Evolutionary conservation across 2,329 filamentous ascomycete genomes (phyloP).

Genomic region (Trichoderma sp.): DNA sequence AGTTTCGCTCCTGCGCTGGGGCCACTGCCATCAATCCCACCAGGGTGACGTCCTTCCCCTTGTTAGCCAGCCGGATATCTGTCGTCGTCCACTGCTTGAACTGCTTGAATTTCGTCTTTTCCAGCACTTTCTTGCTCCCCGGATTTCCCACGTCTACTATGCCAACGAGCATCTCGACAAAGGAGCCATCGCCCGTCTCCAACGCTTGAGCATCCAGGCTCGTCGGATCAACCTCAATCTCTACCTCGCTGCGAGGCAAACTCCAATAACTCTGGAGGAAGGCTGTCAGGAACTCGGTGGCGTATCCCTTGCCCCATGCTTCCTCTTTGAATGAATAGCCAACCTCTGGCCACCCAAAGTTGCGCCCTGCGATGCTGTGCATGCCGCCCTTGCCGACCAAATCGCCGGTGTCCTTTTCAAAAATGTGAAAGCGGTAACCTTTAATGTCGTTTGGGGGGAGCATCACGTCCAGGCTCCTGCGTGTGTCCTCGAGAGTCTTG

Average conservation of each 20-base stretch:
- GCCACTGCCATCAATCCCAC: not conserved
- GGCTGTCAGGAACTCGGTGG: constrained; percentile 48
- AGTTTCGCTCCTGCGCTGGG: not conserved
- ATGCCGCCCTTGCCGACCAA: constrained; percentile 7
- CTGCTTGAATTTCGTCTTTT: not conserved
- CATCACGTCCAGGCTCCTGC: not conserved
- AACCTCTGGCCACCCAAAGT: constrained; percentile 49
- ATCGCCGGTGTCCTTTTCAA: not conserved
- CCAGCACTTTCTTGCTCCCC: not conserved
- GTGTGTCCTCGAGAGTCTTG: not conserved
- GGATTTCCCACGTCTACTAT: not conserved
- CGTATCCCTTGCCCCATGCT: constrained; percentile 49
- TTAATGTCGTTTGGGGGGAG: constrained; percentile 8
- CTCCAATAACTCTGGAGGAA: constrained; percentile 42
- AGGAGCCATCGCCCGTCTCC: not conserved
- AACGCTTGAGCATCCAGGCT: constrained; percentile 26
- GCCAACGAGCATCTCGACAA: not conserved
- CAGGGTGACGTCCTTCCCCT: not conserved
- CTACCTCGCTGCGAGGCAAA: constrained; percentile 40
- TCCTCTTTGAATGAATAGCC: constrained; percentile 51
- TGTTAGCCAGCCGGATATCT: not conserved
- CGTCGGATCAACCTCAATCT: constrained; percentile 35
- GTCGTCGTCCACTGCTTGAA: not conserved
- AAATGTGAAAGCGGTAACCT: not conserved
- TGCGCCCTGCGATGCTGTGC: not conserved